Evolutionary conservation across 768 basidiomycete genomes (phyloP).

Genomic region (Mrakia frigida): DNA sequence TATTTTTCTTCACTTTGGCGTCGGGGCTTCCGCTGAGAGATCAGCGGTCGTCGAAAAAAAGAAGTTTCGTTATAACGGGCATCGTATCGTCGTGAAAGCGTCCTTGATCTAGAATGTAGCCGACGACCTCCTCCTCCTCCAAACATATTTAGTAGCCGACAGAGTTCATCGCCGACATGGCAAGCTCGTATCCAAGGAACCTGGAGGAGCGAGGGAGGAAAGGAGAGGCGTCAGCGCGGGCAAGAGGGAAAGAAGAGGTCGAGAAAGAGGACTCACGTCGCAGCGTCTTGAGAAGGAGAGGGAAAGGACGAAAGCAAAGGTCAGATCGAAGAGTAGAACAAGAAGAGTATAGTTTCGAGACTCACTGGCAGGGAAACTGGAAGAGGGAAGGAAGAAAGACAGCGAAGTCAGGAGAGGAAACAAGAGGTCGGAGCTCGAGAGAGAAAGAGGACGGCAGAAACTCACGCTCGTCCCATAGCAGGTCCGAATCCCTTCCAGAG

Average conservation of each 20-base stretch:
- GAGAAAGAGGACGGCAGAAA: conserved; percentile 14
- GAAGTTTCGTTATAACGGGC: no score
- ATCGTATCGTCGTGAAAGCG: no score
- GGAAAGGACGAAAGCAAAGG: background rate
- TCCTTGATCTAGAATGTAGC: no score
- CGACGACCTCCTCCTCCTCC: no score
- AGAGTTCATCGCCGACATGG: conserved; percentile 27
- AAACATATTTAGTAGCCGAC: conserved; percentile 9
- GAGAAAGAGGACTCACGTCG: conserved; percentile 15
- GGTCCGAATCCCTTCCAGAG: conserved; percentile 98
- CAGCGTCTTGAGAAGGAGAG: background rate
- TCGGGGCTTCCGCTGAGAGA: no score
- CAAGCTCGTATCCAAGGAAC: conserved; percentile 33
- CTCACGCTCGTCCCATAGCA: conserved; percentile 76
- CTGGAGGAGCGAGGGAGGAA: background rate
- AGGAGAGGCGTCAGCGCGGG: background rate
- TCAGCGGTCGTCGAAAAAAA: no score
- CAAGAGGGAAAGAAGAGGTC: background rate
- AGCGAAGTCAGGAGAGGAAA: background rate
- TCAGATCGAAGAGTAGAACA: background rate
- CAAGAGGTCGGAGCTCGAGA: no score
- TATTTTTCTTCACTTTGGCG: no score
- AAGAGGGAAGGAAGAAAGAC: background rate
- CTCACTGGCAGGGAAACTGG: background rate
- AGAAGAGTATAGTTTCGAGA: background rate